phyloP scores from a whole-genome alignment of 257 asterid genomes.

The Coffea canephora region DNA sequence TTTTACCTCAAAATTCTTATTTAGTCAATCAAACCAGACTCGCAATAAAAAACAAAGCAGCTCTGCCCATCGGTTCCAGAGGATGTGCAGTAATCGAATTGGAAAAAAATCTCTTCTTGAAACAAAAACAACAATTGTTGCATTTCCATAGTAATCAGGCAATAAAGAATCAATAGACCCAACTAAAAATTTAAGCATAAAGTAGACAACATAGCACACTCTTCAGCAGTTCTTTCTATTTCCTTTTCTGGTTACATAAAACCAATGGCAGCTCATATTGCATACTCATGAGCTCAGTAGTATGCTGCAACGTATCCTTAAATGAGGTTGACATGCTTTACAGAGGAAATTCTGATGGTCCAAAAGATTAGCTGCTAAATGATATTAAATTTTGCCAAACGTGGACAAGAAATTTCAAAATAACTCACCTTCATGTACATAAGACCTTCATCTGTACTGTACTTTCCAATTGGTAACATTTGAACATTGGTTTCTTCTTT shows the following conservation, averaged over 20 bases:
- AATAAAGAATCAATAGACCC: background rate
- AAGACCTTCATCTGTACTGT: constrained; percentile 35
- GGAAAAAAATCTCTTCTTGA: background rate
- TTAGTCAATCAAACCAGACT: no score
- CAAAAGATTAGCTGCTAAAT: background rate
- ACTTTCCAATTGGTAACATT: constrained; percentile 22
- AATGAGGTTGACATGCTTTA: background rate
- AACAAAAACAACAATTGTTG: background rate
- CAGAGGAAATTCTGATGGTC: background rate
- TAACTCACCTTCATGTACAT: constrained; percentile 77
- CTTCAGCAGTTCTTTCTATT: background rate
- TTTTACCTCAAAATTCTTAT: background rate
- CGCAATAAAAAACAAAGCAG: background rate
- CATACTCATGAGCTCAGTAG: background rate
- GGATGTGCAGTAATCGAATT: background rate
- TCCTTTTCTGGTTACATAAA: background rate
- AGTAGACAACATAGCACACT: background rate
- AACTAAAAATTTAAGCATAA: background rate
- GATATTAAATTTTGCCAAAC: background rate
- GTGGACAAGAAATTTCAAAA: background rate
- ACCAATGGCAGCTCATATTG: background rate
- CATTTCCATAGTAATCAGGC: background rate
- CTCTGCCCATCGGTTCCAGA: background rate
- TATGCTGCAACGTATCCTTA: background rate
- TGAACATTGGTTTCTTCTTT: constrained; percentile 64